Conservation (phyloP, 2,329 filamentous ascomycete genomes). For the Colletotrichum melonis region DNA sequence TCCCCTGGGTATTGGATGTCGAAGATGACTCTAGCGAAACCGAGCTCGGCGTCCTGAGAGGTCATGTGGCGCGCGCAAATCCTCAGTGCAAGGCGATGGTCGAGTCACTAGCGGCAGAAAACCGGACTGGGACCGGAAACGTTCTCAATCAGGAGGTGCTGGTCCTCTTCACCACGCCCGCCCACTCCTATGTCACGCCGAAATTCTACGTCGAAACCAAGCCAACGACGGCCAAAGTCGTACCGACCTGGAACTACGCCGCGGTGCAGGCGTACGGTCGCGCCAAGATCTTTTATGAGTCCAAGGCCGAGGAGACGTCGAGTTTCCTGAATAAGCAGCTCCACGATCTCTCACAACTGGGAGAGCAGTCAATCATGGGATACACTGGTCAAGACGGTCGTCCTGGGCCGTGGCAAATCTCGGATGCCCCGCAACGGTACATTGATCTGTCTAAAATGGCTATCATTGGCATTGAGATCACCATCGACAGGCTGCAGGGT, state of each 20-base stretch:
- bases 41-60: constrained; percentile 62
- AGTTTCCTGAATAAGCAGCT: constrained; percentile 64
- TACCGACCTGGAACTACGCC: constrained; percentile 78
- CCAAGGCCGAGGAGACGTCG: constrained; percentile 55
- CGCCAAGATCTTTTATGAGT: constrained; percentile 64
- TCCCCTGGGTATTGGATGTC: constrained; percentile 69
- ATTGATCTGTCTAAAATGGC: constrained; percentile 67
- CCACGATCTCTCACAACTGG: constrained; percentile 60
- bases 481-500: constrained; percentile 64
- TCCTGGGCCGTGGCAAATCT: constrained; percentile 63
- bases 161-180: constrained; percentile 68
- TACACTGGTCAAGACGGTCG: constrained; percentile 53
- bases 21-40: constrained; percentile 52
- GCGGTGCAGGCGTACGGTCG: constrained; percentile 73
- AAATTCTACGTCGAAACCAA: constrained; percentile 77
- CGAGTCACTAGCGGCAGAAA: constrained; percentile 48
- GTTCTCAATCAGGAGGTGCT: constrained; percentile 65
- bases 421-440: constrained; percentile 67
- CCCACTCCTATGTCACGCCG: constrained; percentile 74
- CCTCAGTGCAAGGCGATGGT: constrained; percentile 73
- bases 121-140: constrained; percentile 30
- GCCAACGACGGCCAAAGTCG: constrained; percentile 72
- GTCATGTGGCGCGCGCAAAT: constrained; percentile 72
- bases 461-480: constrained; percentile 71
- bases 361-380: constrained; percentile 68